Conservation (phyloP, 176 grass and related monocot genomes). For the Zoysia japonica region DNA sequence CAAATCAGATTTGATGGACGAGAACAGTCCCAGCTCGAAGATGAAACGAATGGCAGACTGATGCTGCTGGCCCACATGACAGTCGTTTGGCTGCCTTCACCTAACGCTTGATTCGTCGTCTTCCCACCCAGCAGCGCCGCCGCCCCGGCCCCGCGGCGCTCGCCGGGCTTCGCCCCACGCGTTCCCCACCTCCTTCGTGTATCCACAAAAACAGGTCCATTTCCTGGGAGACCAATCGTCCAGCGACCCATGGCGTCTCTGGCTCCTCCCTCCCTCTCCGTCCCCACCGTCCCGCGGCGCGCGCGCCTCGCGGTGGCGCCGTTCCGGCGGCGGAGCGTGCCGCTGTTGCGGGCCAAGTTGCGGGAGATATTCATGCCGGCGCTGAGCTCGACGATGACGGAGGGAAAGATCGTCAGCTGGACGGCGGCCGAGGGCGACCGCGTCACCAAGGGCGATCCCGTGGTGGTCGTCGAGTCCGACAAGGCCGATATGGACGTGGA, state of each 20-base stretch:
- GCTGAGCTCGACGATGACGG: slow-evolving; percentile 84
- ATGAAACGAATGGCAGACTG: not conserved
- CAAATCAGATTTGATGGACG: not conserved
- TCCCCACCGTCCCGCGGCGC: slow-evolving; percentile 28
- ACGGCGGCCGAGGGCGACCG: slow-evolving; percentile 79
- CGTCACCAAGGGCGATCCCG: slow-evolving; percentile 80
- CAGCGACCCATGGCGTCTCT: slow-evolving; percentile 43
- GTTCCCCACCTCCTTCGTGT: not conserved
- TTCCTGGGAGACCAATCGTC: not conserved
- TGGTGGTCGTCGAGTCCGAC: slow-evolving; percentile 90
- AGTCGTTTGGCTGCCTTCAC: slow-evolving; percentile 28
- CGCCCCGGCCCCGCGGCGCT: not conserved
- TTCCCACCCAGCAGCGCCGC: slow-evolving; percentile 20
- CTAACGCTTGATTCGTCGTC: slow-evolving; percentile 10
- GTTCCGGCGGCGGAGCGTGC: slow-evolving; percentile 30
- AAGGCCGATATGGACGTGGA: slow-evolving; percentile 99
- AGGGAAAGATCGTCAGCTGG: slow-evolving; percentile 91
- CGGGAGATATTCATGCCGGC: slow-evolving; percentile 96
- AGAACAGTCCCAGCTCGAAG: not conserved
- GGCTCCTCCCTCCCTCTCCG: slow-evolving; percentile 20
- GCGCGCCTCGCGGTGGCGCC: not conserved
- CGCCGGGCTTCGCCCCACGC: slow-evolving; percentile 15
- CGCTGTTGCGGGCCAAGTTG: slow-evolving; percentile 67
- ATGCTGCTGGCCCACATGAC: slow-evolving; percentile 15
- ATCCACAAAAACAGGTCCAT: not conserved